Evolutionary conservation across 257 asterid genomes (phyloP), one percentile per base, ranked within the genome.

Genomic region (Ilex asprella): DNA sequence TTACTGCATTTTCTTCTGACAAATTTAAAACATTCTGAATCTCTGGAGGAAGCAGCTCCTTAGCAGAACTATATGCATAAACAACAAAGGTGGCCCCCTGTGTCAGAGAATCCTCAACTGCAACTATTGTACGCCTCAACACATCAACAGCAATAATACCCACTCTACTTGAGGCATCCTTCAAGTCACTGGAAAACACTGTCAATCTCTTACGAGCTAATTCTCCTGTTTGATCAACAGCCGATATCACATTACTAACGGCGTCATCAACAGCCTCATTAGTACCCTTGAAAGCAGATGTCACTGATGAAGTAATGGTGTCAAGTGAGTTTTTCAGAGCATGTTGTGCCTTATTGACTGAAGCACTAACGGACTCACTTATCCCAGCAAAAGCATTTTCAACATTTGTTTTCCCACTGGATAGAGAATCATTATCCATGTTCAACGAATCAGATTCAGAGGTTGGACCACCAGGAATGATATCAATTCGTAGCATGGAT

Each of bases 11-110:
- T 47, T 72, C 86, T 75, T 82, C 95, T 7, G 94, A 76, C 35
- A 65, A 75, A 67, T 66, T 73, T 46, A 91, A 74, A 27, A 70
- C 78, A 59, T 81, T 81, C 76, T 61, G 89, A 58, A 84, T 56
- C 47, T 84, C 92, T 44, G 66, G 67, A 60, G 98, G 98, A 61
- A 91, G 89, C 70, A 82, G 58, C 30, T 74, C 86, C 82, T 88
- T 91, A 43, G 73, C 80, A 16, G 86, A 78, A 64, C 75, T 75
- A 65, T 88, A 91, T 68, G 75, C 82, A 79, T 79, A 86, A 65
- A 78, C 95, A 67, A 79, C 73, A 65, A 60, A 76, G 41, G 77
- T 78, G 35, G 71, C 80, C 55, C 94, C 96, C 59, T 31, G 61
- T 55, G 66, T 58, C 14, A 88, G 61, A 71, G 80, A 75, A 76